Evolutionary conservation across 257 asterid species (phyloP).

Genomic region (Echites panduratus): DNA sequence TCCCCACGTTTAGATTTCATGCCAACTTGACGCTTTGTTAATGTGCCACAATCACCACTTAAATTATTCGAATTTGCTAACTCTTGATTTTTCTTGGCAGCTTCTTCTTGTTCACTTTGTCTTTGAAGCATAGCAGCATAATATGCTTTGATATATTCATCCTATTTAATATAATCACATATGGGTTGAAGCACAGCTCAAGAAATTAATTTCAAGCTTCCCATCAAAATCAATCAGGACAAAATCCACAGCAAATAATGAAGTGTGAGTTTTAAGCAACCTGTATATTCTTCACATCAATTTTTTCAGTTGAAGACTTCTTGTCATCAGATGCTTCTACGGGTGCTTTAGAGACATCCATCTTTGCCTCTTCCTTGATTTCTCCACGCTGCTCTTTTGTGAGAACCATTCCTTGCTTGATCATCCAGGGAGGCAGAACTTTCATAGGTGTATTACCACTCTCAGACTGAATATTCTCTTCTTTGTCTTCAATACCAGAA

Average conservation of each 20-base stretch:
- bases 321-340: slow-evolving; percentile 60
- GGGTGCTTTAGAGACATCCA: slow-evolving; percentile 39
- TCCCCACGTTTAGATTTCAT: slow-evolving; percentile 63
- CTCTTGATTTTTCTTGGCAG: slow-evolving; percentile 36
- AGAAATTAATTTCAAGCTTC: not conserved
- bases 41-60: slow-evolving; percentile 13
- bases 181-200: not conserved
- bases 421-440: slow-evolving; percentile 98
- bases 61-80: not conserved
- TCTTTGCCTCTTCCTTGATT: slow-evolving; percentile 43
- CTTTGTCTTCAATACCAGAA: slow-evolving; percentile 76
- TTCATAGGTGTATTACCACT: slow-evolving; percentile 49
- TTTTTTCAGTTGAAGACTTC: slow-evolving; percentile 43
- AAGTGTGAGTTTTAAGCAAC: slow-evolving; percentile 25
- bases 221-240: not conserved
- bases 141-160: slow-evolving; percentile 79
- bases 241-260: not conserved
- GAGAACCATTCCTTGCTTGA: slow-evolving; percentile 82
- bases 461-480: slow-evolving; percentile 54
- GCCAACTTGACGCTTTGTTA: slow-evolving; percentile 72
- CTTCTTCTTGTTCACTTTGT: slow-evolving; percentile 58
- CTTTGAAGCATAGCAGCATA: slow-evolving; percentile 66
- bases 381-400: slow-evolving; percentile 91
- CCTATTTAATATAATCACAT: slow-evolving; percentile 34
- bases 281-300: slow-evolving; percentile 57